Evolutionary conservation across 768 basidiomycete genomes (phyloP).

Genomic region (Kwoniella dendrophila): DNA sequence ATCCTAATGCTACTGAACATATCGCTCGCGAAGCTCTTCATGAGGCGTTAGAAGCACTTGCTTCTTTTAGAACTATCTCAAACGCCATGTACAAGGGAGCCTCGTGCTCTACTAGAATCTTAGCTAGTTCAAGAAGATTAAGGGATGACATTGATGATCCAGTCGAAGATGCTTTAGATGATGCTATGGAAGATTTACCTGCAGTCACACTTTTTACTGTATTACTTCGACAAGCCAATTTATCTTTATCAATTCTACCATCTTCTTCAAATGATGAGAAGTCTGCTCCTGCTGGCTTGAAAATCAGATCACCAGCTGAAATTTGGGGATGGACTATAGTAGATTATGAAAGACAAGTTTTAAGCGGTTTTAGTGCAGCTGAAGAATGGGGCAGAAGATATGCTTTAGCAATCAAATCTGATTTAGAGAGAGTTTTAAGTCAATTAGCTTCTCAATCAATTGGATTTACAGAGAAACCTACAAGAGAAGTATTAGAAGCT

Average conservation of each 20-base stretch:
- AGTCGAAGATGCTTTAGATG: conserved; percentile 48
- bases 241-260: conserved; percentile 19
- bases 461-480: conserved; percentile 24
- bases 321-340: conserved; percentile 44
- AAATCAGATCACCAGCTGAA: conserved; percentile 34
- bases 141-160: conserved; percentile 49
- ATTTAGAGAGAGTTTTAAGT: conserved; percentile 46
- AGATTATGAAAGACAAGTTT: conserved; percentile 53
- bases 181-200: conserved; percentile 54
- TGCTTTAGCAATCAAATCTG: conserved; percentile 45
- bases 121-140: conserved; percentile 37
- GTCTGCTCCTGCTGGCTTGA: not conserved
- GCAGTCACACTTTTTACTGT: conserved; percentile 49
- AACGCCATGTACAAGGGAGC: conserved; percentile 36
- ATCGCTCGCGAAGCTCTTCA: conserved; percentile 53
- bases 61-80: conserved; percentile 46
- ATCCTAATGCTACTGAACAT: conserved; percentile 49
- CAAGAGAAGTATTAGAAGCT: conserved; percentile 29
- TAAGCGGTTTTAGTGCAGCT: conserved; percentile 50
- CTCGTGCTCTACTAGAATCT: conserved; percentile 26
- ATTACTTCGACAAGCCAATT: conserved; percentile 41
- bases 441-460: conserved; percentile 18
- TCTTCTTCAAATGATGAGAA: conserved; percentile 18
- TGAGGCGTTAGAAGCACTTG: conserved; percentile 53
- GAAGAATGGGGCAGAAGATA: conserved; percentile 50